Conservation (phyloP, 169 alveolate species). For the Blepharisma undulans region DNA sequence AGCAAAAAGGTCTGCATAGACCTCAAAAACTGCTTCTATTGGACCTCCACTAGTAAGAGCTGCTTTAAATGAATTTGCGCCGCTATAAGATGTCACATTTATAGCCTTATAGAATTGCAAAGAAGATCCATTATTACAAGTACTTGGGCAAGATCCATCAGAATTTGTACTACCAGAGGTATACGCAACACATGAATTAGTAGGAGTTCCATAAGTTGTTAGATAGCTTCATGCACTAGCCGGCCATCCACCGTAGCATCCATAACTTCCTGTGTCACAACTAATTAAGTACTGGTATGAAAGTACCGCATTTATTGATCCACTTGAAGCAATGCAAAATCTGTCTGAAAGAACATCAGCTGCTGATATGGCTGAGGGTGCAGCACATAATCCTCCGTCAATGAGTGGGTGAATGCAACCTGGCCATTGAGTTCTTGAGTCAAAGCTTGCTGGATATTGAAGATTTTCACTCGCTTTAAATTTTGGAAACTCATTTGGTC, state of each 20-base stretch:
- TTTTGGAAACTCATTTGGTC: too few species aligned
- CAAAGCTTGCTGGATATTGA: too few species aligned
- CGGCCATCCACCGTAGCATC: slow-evolving; percentile 79
- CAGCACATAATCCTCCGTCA: too few species aligned
- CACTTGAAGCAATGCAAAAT: slow-evolving; percentile 54
- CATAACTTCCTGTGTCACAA: slow-evolving; percentile 63
- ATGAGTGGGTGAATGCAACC: too few species aligned
- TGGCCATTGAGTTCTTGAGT: too few species aligned
- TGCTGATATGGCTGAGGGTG: too few species aligned
- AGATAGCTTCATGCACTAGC: slow-evolving; percentile 50
- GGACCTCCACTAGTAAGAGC: neutral
- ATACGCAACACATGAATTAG: neutral
- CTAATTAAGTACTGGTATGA: slow-evolving; percentile 67
- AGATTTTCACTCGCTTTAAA: too few species aligned
- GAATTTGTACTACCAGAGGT: neutral
- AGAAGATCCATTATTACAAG: neutral
- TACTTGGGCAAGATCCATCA: neutral
- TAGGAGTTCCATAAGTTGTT: neutral
- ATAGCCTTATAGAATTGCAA: neutral
- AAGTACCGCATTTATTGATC: neutral
- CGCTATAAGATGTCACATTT: neutral
- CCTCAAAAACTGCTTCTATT: slow-evolving; percentile 78
- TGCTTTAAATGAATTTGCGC: neutral
- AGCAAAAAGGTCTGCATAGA: slow-evolving; percentile 79
- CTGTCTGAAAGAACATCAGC: slow-evolving; percentile 83